Percentiles rank a stretch among this genome's conserved stretches.
phyloP scores from a whole-genome alignment of 495 filamentous ascomycete genomes.

The Terfezia claveryi region DNA sequence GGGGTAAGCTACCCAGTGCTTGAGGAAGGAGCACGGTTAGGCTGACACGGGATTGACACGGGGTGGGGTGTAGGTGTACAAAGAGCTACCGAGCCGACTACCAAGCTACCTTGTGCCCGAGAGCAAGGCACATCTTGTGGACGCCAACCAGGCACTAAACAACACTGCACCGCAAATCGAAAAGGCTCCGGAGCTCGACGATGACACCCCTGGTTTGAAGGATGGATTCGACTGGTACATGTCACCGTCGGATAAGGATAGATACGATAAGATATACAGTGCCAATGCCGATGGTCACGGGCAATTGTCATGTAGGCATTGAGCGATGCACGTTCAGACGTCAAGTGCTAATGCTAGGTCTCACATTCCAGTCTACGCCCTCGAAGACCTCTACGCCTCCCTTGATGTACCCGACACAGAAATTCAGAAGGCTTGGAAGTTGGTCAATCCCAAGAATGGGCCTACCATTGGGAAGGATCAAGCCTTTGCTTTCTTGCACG shows the following conservation, averaged over 20 bases:
- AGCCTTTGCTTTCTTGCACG: slow-evolving; percentile 79
- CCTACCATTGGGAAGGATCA: slow-evolving; percentile 82
- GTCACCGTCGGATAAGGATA: slow-evolving; percentile 66
- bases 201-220: slow-evolving; percentile 62
- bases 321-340: neutral
- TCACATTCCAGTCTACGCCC: slow-evolving; percentile 37
- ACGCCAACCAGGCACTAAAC: slow-evolving; percentile 63
- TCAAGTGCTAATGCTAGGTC: neutral
- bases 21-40: neutral
- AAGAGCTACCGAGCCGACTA: slow-evolving; percentile 73
- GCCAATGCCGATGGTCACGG: slow-evolving; percentile 70
- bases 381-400: slow-evolving; percentile 67
- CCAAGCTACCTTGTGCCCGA: slow-evolving; percentile 90
- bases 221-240: slow-evolving; percentile 99
- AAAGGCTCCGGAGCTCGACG: slow-evolving; percentile 42
- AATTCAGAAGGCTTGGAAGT: slow-evolving; percentile 59
- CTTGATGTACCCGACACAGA: slow-evolving; percentile 94
- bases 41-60: neutral
- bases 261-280: slow-evolving; percentile 90
- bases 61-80: slow-evolving; percentile 1
- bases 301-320: slow-evolving; percentile 45
- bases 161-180: slow-evolving; percentile 60
- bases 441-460: slow-evolving; percentile 69
- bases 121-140: slow-evolving; percentile 86
- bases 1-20: slow-evolving; percentile 35